Evolutionary conservation across 345 rosid genomes (phyloP).

Genomic region (Eucalyptus regnans): DNA sequence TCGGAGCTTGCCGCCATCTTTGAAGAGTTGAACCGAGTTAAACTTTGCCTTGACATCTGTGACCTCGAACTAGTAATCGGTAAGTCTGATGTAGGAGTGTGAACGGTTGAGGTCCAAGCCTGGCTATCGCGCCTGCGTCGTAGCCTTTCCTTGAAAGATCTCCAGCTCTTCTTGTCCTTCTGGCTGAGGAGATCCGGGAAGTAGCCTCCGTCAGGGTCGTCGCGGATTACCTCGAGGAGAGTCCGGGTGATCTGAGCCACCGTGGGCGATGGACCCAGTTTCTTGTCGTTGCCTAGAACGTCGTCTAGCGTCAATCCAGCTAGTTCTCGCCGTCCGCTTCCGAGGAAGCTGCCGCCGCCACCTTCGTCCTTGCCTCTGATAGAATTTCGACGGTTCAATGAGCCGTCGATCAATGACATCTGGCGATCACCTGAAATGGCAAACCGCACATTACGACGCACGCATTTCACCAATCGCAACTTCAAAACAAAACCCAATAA

Average conservation of each 20-base stretch:
- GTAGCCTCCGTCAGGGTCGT: conserved; percentile 20
- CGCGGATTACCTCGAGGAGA: conserved; percentile 48
- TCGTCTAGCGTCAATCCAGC: conserved; percentile 23
- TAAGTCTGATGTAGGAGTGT: conserved; percentile 50
- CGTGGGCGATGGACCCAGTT: conserved; percentile 2
- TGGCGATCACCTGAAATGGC: conserved; percentile 9
- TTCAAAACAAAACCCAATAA: not conserved
- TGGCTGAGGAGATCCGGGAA: not conserved
- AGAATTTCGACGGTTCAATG: not conserved
- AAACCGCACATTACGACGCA: not conserved
- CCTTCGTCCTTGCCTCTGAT: not conserved
- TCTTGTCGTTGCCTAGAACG: conserved; percentile 11
- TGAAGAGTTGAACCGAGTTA: not conserved
- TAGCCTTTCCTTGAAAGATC: conserved; percentile 55
- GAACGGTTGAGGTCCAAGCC: conserved; percentile 65
- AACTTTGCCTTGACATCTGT: not conserved
- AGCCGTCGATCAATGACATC: conserved; percentile 29
- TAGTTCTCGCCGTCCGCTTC: conserved; percentile 8
- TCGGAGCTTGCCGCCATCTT: not conserved
- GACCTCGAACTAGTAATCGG: conserved; percentile 6
- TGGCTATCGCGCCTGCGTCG: conserved; percentile 61
- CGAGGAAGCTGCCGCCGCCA: not conserved
- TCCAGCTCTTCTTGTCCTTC: conserved; percentile 72
- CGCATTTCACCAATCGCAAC: not conserved
- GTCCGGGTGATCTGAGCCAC: conserved; percentile 17